Evolutionary conservation across 257 asterid species (phyloP).

Genomic region (Solanum medicagineum): DNA sequence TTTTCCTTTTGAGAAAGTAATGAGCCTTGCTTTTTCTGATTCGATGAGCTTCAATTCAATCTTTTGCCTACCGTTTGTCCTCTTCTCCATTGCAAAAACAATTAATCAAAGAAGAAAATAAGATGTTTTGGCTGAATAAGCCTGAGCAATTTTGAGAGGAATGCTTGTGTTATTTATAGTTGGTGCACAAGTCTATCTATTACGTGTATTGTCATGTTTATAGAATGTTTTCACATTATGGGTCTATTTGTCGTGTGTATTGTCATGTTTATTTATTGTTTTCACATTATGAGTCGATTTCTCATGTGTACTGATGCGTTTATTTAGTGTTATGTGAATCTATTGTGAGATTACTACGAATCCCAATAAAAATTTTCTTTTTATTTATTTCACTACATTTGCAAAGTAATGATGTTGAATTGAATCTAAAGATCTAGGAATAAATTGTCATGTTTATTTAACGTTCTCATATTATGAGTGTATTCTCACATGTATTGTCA

Average conservation of each 20-base stretch:
- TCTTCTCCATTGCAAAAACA: not conserved
- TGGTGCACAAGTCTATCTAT: not conserved
- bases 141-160: not conserved
- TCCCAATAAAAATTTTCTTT: not conserved
- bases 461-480: too few species aligned
- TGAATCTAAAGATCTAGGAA: too few species aligned
- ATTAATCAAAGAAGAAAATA: not conserved
- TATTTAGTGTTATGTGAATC: not conserved
- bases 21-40: accelerated
- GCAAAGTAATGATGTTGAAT: too few species aligned
- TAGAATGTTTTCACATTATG: not conserved
- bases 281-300: too few species aligned
- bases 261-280: not conserved
- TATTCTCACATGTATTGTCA: too few species aligned
- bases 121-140: not conserved
- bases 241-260: not conserved
- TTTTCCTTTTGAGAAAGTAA: not conserved
- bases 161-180: not conserved
- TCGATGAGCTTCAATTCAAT: not conserved
- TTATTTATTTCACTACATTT: too few species aligned
- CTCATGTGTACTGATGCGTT: too few species aligned
- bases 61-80: not conserved
- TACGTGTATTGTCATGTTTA: not conserved
- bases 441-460: too few species aligned
- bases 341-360: not conserved